Evolutionary conservation across 192 early-diverging fungal genomes (phyloP), one percentile per base, ranked within the genome.

Genomic region (Coemansia asiatica): DNA sequence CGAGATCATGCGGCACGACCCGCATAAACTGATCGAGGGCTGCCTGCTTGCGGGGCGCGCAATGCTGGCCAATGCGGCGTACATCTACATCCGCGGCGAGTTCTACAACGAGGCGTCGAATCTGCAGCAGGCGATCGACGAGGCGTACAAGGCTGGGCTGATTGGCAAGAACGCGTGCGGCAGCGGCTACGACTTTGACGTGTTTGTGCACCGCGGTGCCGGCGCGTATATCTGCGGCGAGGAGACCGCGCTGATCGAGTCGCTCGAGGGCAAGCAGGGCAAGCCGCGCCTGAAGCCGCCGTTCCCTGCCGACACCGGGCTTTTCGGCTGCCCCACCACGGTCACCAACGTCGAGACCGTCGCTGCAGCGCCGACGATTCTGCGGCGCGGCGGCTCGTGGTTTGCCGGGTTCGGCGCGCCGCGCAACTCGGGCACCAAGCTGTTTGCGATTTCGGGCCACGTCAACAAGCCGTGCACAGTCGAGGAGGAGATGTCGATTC

Each of bases 141-240:
- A 98, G 78, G 94, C 95, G 6, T 98, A 98, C 87, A 93, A 92
- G 84, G 92, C 87, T 28, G 95, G 95, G 8, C 84, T 98, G 62
- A 97, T 98, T 68, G 96, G 96, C n/a, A 96, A 96, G 85, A 97
- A 98, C 74, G 95, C 96, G 10, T 98, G 96, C 83, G 92, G 91
- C 22, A 87, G 90, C 25, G 96, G 96, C 18, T 96, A 89, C 76
- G 95, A 98, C 61, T 97, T 98, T 85, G 96, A 98, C 68, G 88
- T 98, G 4, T 97, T 93, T 68, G 87, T 98, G 70, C 96, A 98
- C 81, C 95, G 95, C 62, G 96, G 96, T 50, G 96, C 94, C 25
- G 96, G 95, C 61, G 96, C 94, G 13, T 98, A 97, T 71, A 95
- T 98, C 75, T 98, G 96, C 74, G 96, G 96, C 60, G 96, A 98